Base-by-base conservation (phyloP, 116 monocot species). In the Phalaenopsis hybrid region DNA sequence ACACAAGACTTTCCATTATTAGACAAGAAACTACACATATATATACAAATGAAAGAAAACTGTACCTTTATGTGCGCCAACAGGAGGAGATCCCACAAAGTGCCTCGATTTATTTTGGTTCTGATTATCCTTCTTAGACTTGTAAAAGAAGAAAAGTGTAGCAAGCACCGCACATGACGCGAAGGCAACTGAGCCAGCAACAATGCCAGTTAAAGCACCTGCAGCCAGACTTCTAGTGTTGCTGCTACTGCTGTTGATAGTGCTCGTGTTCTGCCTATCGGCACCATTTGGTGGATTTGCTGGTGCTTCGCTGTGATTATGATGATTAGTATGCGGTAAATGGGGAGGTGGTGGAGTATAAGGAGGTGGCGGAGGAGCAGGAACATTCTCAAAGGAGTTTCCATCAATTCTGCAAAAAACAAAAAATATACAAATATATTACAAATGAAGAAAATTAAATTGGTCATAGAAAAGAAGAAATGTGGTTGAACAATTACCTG, bases 311-410 rank as follows among this genome's bases (percentile, higher is more conserved):
- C 82, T 85, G 15, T 70, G 85, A 75, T 76, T 88, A 58, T 74
- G 84, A 83, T 76, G 83, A 25, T 84, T 82, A 28, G 28, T 28
- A 82, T 77, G 83, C 34, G 85, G 78, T 57, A 78, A 83, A 44
- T 75, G 52, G 79, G 90, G 93, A 33, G 89, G 87, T 44, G 91
- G 87, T 48, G 89, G 61, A 4, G 85, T 59, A 84, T 83, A 89
- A 4, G 93, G 93, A 51, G 95, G 92, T 18, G 96, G 91, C 15
- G 93, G 90, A 12, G 96, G 96, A 78, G 91, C 93, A 81, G 89
- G 93, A 81, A 81, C 84, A 78, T 92, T 89, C n/a, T 85, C 25
- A 83, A 96, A 96, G 44, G 88, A 86, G 77, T 96, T 96, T 0
- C 96, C 93, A 37, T 81, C 96, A 88, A 89, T 67, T 55, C 96